Conservation (phyloP, 2,329 filamentous ascomycete species). For the Colletotrichum lupini region DNA sequence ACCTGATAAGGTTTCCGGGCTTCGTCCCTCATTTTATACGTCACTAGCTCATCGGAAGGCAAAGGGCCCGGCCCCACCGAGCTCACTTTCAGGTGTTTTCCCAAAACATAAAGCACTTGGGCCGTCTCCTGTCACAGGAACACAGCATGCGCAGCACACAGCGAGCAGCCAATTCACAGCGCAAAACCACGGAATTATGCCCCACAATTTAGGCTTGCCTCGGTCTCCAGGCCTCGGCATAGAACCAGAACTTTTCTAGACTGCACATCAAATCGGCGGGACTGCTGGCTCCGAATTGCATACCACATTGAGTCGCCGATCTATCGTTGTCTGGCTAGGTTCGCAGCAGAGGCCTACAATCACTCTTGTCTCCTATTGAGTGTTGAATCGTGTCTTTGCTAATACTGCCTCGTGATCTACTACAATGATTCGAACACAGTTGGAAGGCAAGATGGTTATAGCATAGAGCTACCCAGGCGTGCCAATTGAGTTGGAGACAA, state of each 20-base stretch:
- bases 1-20: not conserved
- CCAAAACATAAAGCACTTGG: slow-evolving; percentile 15
- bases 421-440: no score
- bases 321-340: not conserved
- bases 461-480: not conserved
- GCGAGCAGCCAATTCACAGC: not conserved
- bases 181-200: not conserved
- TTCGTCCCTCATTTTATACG: slow-evolving; percentile 27
- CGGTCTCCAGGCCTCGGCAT: slow-evolving; percentile 11
- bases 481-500: not conserved
- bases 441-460: not conserved
- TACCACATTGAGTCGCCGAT: not conserved
- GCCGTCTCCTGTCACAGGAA: slow-evolving; percentile 1
- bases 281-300: slow-evolving; percentile 7
- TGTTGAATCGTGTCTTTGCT: no score
- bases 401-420: no score
- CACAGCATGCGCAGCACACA: no score
- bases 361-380: no score
- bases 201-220: slow-evolving; percentile 32
- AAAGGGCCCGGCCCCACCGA: slow-evolving; percentile 28
- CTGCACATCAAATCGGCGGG: not conserved
- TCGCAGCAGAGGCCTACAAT: no score
- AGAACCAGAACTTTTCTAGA: not conserved
- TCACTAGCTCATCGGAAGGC: slow-evolving; percentile 29
- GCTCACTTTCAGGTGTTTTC: slow-evolving; percentile 12